phyloP scores from a whole-genome alignment of 108 stramenopile species.

The Craspedostauros australis region DNA sequence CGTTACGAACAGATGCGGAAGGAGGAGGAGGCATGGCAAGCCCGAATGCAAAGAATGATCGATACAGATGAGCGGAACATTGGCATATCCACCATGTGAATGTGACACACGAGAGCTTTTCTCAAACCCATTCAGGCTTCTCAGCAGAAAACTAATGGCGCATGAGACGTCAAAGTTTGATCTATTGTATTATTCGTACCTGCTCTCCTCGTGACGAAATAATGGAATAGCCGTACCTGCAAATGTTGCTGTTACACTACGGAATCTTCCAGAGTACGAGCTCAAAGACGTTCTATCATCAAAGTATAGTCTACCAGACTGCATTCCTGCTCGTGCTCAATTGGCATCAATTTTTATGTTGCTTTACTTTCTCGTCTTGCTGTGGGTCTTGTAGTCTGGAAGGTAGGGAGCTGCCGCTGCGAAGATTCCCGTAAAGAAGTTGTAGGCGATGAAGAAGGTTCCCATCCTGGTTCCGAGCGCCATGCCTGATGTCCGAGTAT shows the following conservation, averaged over 20 bases:
- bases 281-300: too few species aligned
- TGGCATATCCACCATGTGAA: constrained; percentile 14
- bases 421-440: constrained; percentile 89
- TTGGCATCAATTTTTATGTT: too few species aligned
- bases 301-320: too few species aligned
- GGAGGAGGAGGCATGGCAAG: constrained; percentile 48
- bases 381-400: constrained; percentile 88
- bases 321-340: too few species aligned
- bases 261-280: too few species aligned
- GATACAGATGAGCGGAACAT: constrained; percentile 16
- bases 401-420: constrained; percentile 78
- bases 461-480: constrained; percentile 82
- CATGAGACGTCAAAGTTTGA: too few species aligned
- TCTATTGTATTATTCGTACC: too few species aligned
- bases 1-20: constrained; percentile 40
- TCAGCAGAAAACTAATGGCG: too few species aligned
- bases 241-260: too few species aligned
- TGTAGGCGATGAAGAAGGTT: constrained; percentile 87
- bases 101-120: background rate
- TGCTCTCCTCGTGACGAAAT: too few species aligned
- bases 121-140: background rate
- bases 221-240: too few species aligned
- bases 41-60: constrained; percentile 21
- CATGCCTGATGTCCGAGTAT: constrained; percentile 50
- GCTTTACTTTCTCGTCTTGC: constrained; percentile 52